A percentile compares a stretch with the other conserved stretches of the same genome.
Conservation (phyloP, 2,329 filamentous ascomycete species). For the Trichoderma endophyticum region DNA sequence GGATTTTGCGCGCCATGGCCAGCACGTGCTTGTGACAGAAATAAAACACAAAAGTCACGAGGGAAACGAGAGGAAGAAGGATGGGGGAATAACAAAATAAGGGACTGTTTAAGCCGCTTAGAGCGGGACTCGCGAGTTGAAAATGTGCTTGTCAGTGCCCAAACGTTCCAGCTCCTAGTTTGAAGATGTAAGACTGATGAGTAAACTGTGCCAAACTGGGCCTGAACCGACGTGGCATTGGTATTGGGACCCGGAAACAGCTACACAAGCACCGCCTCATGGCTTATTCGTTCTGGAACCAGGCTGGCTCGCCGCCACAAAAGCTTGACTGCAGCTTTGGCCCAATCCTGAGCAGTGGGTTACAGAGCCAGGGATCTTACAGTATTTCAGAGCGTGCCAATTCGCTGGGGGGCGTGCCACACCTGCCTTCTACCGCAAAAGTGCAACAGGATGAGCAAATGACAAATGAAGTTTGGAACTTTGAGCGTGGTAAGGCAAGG, state of each 20-base stretch:
- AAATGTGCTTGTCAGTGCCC: neutral
- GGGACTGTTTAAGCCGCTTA: neutral
- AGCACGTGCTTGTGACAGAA: neutral
- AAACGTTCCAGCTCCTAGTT: neutral
- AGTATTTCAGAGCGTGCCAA: neutral
- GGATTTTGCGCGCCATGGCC: slow-evolving; percentile 7
- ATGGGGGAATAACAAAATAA: neutral
- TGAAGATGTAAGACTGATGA: neutral
- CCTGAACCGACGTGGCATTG: slow-evolving; percentile 3
- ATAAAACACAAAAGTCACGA: neutral
- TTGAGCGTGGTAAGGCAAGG: neutral
- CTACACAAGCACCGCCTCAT: neutral
- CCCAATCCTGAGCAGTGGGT: neutral
- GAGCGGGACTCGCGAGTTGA: neutral
- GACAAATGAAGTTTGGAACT: neutral
- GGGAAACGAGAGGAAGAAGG: neutral
- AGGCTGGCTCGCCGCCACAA: neutral
- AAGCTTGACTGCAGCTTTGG: slow-evolving; percentile 1
- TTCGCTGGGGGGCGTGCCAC: neutral
- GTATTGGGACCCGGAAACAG: neutral
- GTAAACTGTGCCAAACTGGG: slow-evolving; percentile 1
- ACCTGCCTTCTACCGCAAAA: neutral
- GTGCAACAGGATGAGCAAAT: neutral
- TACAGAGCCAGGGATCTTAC: neutral
- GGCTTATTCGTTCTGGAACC: slow-evolving; percentile 1